A percentile compares a stretch with the other conserved stretches of the same genome.
These are phyloP conservation scores for Candida silvicultrix DNA, from an alignment of 805 yeast genomes.

Conservation along the genomic window DNA sequence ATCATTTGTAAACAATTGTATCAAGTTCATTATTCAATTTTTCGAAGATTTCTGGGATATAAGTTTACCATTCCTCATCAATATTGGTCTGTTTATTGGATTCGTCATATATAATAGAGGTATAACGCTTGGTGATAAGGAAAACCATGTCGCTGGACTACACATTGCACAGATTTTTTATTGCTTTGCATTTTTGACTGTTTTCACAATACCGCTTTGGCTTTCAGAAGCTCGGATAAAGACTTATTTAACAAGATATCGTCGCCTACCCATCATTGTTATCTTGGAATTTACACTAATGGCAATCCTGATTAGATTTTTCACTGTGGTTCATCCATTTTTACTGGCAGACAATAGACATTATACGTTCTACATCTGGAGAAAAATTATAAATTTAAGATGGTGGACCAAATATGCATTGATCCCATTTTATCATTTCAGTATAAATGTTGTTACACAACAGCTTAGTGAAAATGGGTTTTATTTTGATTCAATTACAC, in stretches of 20 bases:
- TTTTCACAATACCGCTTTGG: constrained; percentile 78
- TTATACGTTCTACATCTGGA: constrained; percentile 81
- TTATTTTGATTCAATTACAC: constrained; percentile 27
- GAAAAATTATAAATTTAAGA: constrained; percentile 48
- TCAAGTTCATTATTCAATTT: constrained; percentile 30
- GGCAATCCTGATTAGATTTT: constrained; percentile 42
- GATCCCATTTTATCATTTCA: constrained; percentile 68
- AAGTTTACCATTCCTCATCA: constrained; percentile 45
- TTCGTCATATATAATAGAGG: constrained; percentile 73
- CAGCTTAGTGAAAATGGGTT: constrained; percentile 28
- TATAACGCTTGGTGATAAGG: constrained; percentile 86
- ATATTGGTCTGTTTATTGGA: constrained; percentile 43
- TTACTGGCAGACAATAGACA: constrained; percentile 92
- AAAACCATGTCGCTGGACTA: constrained; percentile 65
- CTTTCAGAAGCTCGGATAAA: constrained; percentile 35
- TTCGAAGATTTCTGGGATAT: constrained; percentile 27
- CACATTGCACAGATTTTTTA: constrained; percentile 83
- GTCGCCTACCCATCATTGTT: constrained; percentile 22
- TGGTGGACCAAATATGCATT: constrained; percentile 42
- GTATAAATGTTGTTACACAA: constrained; percentile 30
- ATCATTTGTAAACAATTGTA: constrained; percentile 29
- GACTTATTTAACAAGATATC: constrained; percentile 30
- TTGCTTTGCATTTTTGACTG: constrained; percentile 54
- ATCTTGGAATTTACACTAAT: constrained; percentile 30
- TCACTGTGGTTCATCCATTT: constrained; percentile 83